phyloP scores from a whole-genome alignment of 495 filamentous ascomycete genomes.

The Clavariopsis aquatica region DNA sequence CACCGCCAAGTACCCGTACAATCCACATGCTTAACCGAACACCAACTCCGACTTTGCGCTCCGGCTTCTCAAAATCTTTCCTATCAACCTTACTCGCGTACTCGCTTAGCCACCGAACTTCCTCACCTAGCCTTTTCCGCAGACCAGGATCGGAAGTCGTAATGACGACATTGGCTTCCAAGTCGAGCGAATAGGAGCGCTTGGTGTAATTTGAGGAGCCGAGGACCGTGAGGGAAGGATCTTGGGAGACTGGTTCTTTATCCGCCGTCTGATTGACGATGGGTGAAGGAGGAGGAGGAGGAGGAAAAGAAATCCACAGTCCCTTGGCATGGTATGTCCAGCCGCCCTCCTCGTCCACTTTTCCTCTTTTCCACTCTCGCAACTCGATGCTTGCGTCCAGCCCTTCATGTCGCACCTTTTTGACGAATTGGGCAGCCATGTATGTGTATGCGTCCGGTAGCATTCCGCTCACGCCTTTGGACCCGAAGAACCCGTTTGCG shows the following conservation, averaged over 20 bases:
- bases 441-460: constrained; percentile 90
- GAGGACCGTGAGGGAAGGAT: constrained; percentile 77
- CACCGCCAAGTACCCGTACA: constrained; percentile 48
- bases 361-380: constrained; percentile 85
- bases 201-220: constrained; percentile 97
- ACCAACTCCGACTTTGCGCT: constrained; percentile 79
- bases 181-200: constrained; percentile 83
- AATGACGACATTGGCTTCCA: constrained; percentile 83
- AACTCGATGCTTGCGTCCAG: constrained; percentile 65
- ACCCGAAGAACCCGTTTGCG: constrained; percentile 95
- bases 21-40: constrained; percentile 93
- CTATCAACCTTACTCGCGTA: constrained; percentile 64
- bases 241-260: no score
- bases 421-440: constrained; percentile 78
- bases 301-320: constrained; percentile 77
- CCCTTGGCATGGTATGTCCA: constrained; percentile 99
- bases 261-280: constrained; percentile 22
- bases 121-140: constrained; percentile 70
- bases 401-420: constrained; percentile 61
- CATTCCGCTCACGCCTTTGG: constrained; percentile 82
- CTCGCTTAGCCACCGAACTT: constrained; percentile 76
- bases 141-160: constrained; percentile 76
- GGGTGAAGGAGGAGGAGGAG: constrained; percentile 4
- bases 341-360: constrained; percentile 72
- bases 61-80: constrained; percentile 74